Evolutionary conservation across 2,329 filamentous ascomycete genomes (phyloP), one percentile per base, ranked within the genome.

Genomic region (Paecilomyces fulvus): DNA sequence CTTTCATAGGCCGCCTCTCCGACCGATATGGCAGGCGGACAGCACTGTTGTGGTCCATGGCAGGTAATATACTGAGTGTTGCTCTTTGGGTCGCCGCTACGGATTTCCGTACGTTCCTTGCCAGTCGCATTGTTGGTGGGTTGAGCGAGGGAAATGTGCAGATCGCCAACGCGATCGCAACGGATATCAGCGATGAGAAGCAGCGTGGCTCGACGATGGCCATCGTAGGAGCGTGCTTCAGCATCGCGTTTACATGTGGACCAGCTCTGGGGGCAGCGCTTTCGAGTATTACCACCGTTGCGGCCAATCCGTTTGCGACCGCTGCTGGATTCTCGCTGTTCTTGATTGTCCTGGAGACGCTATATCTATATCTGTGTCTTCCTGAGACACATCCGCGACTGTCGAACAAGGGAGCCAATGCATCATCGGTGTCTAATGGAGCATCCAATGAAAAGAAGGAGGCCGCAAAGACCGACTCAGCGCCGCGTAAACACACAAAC

Each of bases 81-180:
- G 85, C 95, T 28, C 83, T 99, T 11, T 99, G 94, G 94, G 90
- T 96, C 8, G 83, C 87, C 49, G 94, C 94, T 0, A 88, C 89
- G 55, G 92, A 97, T 75, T 99, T 99, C 76, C 85, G 92, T 48
- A 97, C 92, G 1, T 99, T 99, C 69, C 80, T 99, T 30, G 89
- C 91, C n/a, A 95, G 90, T 64, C 85, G 94, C 53, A 77, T 99
- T 1, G 89, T 99, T 0, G 94, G 94, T 23, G 94, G 94, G 0
- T 75, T 99, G 61, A 96, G 92, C 56, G 94, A 99, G 76, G 94
- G 94, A 60, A 99, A 99, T 65, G 89, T 99, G 2, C 94, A 99
- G 77, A 80, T 99, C 12, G 92, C 94, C 3, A 94, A 92, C 60
- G 92, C 94, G 48, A 97, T 99, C 71, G 94, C 94, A 17, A 94